Evolutionary conservation across 1,284 basidiomycete species (phyloP), one percentile per base, ranked within the genome.

Genomic region (Fistulinella cinereoalba): DNA sequence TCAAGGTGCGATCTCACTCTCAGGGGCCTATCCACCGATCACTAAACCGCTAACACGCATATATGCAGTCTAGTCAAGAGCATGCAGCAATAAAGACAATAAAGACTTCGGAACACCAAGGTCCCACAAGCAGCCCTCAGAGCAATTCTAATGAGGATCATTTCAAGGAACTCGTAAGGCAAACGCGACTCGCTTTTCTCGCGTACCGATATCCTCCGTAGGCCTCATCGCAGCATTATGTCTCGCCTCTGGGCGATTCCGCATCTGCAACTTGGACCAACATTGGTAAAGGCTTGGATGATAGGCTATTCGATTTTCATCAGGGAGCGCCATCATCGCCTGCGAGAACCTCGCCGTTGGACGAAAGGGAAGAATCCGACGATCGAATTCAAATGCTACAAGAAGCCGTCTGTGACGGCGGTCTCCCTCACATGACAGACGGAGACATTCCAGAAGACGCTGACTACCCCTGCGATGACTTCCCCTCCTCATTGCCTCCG

Each of bases 401-500:
- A n/a, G n/a, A n/a, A n/a, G n/a, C n/a, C n/a, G n/a, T n/a, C n/a
- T n/a, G n/a, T n/a, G n/a, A n/a, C n/a, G n/a, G n/a, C n/a, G n/a
- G n/a, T n/a, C 15, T 32, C 10, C 7, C 31, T 16, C 10, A 1
- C 21, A 22, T 24, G n/a, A 37, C 31, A 12, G 37, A 50, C 24
- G 47, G 53, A 29, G 49, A 36, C 13, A 27, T 10, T 32, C 40
- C 25, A 29, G 50, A 51, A 24, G 44, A 47, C 15, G 6, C 43
- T 3, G 45, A 48, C 41, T 29, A 37, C 43, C 12, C 32, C 4
- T 43, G 16, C 38, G 51, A 50, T 0, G 39, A 54, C 11, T 19
- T 46, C 19, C 43, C 27, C 0, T 67, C 69, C 25, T 72, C 72
- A 32, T 70, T 73, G 3, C 71, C 72, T 16, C 74, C 71, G 23